Evolutionary conservation across 306 rosid genomes (phyloP).

Genomic region (Fagus sylvatica): DNA sequence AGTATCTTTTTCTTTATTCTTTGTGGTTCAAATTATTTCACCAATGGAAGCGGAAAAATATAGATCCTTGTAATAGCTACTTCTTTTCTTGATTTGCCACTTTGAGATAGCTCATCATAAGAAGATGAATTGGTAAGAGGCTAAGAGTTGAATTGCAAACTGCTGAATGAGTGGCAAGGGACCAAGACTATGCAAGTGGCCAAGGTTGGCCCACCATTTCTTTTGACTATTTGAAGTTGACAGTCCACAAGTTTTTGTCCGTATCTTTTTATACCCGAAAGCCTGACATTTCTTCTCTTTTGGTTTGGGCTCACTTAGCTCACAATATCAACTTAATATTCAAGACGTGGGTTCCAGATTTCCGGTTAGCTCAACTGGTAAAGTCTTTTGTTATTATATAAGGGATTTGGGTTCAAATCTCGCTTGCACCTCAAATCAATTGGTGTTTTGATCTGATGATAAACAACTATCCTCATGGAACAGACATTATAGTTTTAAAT

Average conservation of each 20-base stretch:
- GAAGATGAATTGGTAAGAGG: too few relatives aligned
- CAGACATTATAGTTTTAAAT: too few relatives aligned
- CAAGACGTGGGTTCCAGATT: too few relatives aligned
- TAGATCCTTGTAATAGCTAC: background rate
- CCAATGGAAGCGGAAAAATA: background rate
- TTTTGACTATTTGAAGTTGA: background rate
- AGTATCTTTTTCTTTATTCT: background rate
- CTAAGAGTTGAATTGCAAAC: too few relatives aligned
- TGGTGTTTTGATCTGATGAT: too few relatives aligned
- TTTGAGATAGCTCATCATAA: background rate
- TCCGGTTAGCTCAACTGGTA: too few relatives aligned
- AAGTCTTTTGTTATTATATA: too few relatives aligned
- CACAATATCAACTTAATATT: background rate
- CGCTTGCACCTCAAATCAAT: too few relatives aligned
- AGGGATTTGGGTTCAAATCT: too few relatives aligned
- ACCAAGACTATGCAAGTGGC: too few relatives aligned
- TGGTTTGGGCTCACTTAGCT: background rate
- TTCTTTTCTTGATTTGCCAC: background rate
- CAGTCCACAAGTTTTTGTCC: background rate
- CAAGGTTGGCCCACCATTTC: background rate
- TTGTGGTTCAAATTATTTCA: slow-evolving; percentile 9
- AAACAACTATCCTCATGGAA: too few relatives aligned
- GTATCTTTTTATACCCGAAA: background rate
- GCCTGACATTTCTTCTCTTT: background rate
- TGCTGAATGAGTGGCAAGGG: too few relatives aligned